Evolutionary conservation across 2,329 filamentous ascomycete genomes (phyloP).

Genomic region (Botrytis squamosa): DNA sequence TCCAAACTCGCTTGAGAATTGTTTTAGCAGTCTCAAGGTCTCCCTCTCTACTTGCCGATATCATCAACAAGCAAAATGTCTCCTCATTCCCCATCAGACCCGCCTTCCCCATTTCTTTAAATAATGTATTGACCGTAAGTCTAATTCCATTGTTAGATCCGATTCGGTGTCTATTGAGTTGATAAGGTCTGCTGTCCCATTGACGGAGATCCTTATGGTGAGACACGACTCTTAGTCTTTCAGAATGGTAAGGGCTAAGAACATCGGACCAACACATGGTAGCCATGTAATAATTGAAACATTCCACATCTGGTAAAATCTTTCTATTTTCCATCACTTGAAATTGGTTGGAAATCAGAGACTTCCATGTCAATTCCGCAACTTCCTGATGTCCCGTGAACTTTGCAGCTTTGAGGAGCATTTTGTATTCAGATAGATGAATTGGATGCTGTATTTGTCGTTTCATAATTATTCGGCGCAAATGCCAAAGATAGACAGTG

Average conservation of each 20-base stretch:
- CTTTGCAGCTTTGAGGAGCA: conserved; percentile 52
- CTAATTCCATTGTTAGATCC: conserved; percentile 28
- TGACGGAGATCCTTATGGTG: conserved; percentile 34
- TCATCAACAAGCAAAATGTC: conserved; percentile 53
- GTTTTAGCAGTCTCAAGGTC: conserved; percentile 47
- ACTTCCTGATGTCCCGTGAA: conserved; percentile 46
- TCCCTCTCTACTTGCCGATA: conserved; percentile 53
- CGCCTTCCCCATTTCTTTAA: conserved; percentile 48
- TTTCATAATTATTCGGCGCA: conserved; percentile 41
- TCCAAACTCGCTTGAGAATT: conserved; percentile 54
- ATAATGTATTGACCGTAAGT: conserved; percentile 37
- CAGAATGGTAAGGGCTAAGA: conserved; percentile 42
- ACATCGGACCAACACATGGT: conserved; percentile 48
- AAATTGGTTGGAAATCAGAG: conserved; percentile 40
- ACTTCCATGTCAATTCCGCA: conserved; percentile 48
- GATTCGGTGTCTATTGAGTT: conserved; percentile 32
- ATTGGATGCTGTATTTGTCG: conserved; percentile 41
- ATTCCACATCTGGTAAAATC: conserved; percentile 47
- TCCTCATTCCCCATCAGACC: conserved; percentile 49
- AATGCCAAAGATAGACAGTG: conserved; percentile 28
- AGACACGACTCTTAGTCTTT: conserved; percentile 37
- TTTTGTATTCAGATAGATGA: conserved; percentile 49
- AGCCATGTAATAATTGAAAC: conserved; percentile 56
- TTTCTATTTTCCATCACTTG: neutral
- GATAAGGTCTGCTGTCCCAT: conserved; percentile 24